Conservation (phyloP, 495 filamentous ascomycete genomes). For the Trichoderma gamsii region DNA sequence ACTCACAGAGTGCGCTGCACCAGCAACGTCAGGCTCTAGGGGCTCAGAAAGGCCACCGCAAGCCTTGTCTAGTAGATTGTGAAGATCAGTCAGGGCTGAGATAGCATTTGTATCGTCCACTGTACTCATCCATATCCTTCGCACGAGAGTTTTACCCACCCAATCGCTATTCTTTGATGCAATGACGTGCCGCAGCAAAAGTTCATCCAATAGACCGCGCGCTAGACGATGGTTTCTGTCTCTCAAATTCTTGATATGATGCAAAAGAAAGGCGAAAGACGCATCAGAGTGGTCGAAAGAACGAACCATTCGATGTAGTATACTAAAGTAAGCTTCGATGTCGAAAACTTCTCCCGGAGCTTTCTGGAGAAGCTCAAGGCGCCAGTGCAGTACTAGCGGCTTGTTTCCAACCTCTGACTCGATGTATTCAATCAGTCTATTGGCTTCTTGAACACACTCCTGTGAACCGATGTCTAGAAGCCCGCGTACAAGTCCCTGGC, state of each 20-base stretch:
- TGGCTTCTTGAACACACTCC: slow-evolving; percentile 48
- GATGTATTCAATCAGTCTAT: slow-evolving; percentile 51
- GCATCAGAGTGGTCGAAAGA: slow-evolving; percentile 51
- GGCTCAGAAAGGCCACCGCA: slow-evolving; percentile 26
- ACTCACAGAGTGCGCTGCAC: slow-evolving; percentile 65
- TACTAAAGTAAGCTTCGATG: slow-evolving; percentile 41
- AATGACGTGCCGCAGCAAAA: slow-evolving; percentile 46
- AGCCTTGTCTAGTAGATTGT: slow-evolving; percentile 19
- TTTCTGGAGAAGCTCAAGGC: slow-evolving; percentile 55
- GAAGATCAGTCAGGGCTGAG: neutral
- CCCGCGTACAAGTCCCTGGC: slow-evolving; percentile 54
- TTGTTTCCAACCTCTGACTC: slow-evolving; percentile 56
- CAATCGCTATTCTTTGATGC: slow-evolving; percentile 41
- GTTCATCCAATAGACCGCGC: slow-evolving; percentile 51
- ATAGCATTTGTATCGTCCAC: slow-evolving; percentile 1
- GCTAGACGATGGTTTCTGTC: slow-evolving; percentile 47
- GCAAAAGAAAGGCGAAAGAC: slow-evolving; percentile 63
- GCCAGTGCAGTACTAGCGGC: slow-evolving; percentile 60
- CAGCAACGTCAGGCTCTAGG: slow-evolving; percentile 51
- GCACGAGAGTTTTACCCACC: slow-evolving; percentile 60
- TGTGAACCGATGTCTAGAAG: slow-evolving; percentile 41
- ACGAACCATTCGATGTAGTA: slow-evolving; percentile 51
- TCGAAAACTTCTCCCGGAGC: slow-evolving; percentile 43
- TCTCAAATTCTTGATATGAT: slow-evolving; percentile 61
- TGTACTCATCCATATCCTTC: slow-evolving; percentile 53